phyloP scores from a whole-genome alignment of 495 filamentous ascomycete species.

The Daldinia caldariorum region DNA sequence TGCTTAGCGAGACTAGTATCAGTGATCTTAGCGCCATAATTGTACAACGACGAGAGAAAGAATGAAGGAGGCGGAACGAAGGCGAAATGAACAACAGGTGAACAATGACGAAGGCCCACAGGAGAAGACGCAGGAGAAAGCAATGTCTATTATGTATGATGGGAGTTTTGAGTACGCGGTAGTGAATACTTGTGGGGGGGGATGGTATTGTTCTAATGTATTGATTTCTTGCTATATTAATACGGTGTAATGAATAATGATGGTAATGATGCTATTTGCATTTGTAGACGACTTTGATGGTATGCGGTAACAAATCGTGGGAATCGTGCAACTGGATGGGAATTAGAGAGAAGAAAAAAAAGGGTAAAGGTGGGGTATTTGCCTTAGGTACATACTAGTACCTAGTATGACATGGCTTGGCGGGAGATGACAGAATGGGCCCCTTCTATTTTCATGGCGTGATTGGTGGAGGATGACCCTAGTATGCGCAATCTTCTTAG shows the following conservation, averaged over 20 bases:
- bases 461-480: background rate
- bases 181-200: too few relatives aligned
- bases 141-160: background rate
- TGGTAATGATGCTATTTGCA: too few relatives aligned
- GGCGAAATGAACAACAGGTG: background rate
- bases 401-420: background rate
- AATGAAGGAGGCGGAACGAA: background rate
- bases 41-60: conserved; percentile 21
- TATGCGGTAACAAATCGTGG: too few relatives aligned
- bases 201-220: background rate
- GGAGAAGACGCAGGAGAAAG: background rate
- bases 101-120: background rate
- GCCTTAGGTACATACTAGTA: too few relatives aligned
- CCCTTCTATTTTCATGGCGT: background rate
- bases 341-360: too few relatives aligned
- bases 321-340: too few relatives aligned
- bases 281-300: too few relatives aligned
- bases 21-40: conserved; percentile 36
- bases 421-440: background rate
- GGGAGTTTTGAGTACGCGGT: too few relatives aligned
- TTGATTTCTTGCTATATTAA: too few relatives aligned
- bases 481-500: background rate
- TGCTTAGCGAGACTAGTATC: conserved; percentile 39
- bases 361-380: too few relatives aligned
- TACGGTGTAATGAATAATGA: too few relatives aligned